Evolutionary conservation across 148 eudicot genomes (phyloP).

Genomic region (Chenopodium berlandieri): DNA sequence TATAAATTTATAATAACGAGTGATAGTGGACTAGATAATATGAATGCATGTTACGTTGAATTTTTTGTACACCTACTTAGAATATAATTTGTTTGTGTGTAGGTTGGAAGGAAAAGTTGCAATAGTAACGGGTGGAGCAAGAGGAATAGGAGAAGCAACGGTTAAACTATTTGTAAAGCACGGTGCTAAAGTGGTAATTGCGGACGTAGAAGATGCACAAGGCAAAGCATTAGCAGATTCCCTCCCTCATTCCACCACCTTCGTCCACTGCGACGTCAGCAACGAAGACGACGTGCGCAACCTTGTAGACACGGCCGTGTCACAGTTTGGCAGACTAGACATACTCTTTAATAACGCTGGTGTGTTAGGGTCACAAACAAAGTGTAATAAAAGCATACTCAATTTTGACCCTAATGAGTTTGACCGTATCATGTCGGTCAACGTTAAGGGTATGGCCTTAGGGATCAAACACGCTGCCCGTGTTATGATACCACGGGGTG

Average conservation of each 20-base stretch:
- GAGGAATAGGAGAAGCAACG: slow-evolving; percentile 23
- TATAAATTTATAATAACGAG: no score
- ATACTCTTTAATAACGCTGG: slow-evolving; percentile 32
- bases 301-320: slow-evolving; percentile 10
- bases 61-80: no score
- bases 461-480: slow-evolving; percentile 34
- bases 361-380: slow-evolving; percentile 24
- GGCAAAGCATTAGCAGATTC: slow-evolving; percentile 7
- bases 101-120: slow-evolving; percentile 22
- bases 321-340: slow-evolving; percentile 24
- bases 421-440: slow-evolving; percentile 23
- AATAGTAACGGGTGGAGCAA: slow-evolving; percentile 18
- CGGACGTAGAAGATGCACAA: slow-evolving; percentile 13
- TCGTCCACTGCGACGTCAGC: slow-evolving; percentile 15
- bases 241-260: slow-evolving; percentile 9
- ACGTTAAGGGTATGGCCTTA: slow-evolving; percentile 26
- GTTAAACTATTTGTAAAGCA: slow-evolving; percentile 9
- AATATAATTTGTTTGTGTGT: neutral
- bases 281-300: slow-evolving; percentile 4
- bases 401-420: slow-evolving; percentile 24
- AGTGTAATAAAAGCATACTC: slow-evolving; percentile 28
- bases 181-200: slow-evolving; percentile 15
- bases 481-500: slow-evolving; percentile 19
- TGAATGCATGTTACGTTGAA: neutral
- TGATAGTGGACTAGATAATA: neutral